Percentiles rank a stretch among this genome's conserved stretches.
Conservation (phyloP, 2,329 filamentous ascomycete species). For the Fusarium fracticaudum region DNA sequence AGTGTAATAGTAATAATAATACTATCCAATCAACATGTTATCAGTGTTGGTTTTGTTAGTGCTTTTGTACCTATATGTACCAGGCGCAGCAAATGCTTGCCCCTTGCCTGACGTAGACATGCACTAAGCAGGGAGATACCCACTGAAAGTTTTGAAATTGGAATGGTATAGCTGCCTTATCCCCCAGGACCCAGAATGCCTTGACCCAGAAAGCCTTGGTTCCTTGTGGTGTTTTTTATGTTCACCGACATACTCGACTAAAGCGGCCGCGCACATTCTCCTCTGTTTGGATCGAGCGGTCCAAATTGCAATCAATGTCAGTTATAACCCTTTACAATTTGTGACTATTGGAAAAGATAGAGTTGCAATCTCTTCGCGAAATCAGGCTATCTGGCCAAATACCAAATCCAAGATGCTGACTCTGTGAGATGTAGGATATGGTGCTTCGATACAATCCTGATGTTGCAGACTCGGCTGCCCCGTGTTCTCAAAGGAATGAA, state of each 20-base stretch:
- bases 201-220: no score
- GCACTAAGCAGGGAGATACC: not conserved
- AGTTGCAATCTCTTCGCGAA: no score
- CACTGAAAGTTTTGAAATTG: not conserved
- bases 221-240: not conserved
- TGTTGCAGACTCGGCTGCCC: no score
- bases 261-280: not conserved
- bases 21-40: not conserved
- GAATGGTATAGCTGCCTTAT: not conserved
- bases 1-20: not conserved
- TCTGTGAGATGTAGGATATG: not conserved
- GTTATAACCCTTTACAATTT: no score
- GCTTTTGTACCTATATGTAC: not conserved
- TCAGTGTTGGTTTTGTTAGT: not conserved
- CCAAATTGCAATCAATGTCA: no score
- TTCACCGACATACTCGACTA: no score
- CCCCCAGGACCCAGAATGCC: no score
- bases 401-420: not conserved
- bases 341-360: not conserved
- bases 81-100: not conserved
- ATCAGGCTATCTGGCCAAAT: no score
- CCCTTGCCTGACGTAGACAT: not conserved
- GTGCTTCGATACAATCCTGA: not conserved
- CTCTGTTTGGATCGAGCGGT: not conserved
- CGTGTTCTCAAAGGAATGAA: not conserved